These are phyloP conservation scores for Mucor racemosus DNA, from an alignment of 371 early-diverging fungal genomes.

Conservation along the genomic window DNA sequence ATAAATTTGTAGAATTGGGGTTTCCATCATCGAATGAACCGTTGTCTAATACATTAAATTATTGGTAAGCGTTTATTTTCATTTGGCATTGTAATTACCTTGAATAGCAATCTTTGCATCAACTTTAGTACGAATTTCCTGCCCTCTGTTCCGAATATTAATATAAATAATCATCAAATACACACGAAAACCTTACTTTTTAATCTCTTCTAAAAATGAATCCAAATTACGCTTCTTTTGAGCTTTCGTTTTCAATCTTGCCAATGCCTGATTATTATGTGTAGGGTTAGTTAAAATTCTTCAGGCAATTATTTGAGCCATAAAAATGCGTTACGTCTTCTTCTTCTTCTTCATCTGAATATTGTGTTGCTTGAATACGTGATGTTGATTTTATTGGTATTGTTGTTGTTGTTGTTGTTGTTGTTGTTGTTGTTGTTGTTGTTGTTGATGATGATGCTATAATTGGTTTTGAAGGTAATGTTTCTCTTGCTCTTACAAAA, in stretches of 20 bases:
- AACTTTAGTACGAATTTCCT: constrained; percentile 9
- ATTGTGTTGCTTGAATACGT: background rate
- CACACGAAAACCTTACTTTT: constrained; percentile 48
- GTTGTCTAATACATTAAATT: background rate
- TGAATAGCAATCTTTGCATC: background rate
- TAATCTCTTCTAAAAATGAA: constrained; percentile 83
- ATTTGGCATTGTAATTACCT: background rate
- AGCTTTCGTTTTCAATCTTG: constrained; percentile 39
- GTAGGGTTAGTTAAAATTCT: background rate
- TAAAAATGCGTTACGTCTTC: constrained; percentile 34
- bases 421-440: background rate
- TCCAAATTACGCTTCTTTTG: constrained; percentile 83
- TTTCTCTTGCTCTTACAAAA: constrained; percentile 46
- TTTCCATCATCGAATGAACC: constrained; percentile 80
- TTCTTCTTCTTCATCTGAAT: constrained; percentile 44
- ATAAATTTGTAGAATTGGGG: constrained; percentile 87
- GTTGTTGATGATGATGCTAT: background rate
- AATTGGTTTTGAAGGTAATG: background rate
- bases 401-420: no score
- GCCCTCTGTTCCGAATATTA: background rate
- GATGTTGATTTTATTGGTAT: background rate
- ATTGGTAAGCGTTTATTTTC: background rate
- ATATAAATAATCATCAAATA: no score
- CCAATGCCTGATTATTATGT: constrained; percentile 23
- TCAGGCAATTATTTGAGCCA: background rate